A percentile compares a stretch with the other conserved stretches of the same genome.
Conservation (phyloP, 1,139 yeast genomes). For the Pichia sp. region DNA sequence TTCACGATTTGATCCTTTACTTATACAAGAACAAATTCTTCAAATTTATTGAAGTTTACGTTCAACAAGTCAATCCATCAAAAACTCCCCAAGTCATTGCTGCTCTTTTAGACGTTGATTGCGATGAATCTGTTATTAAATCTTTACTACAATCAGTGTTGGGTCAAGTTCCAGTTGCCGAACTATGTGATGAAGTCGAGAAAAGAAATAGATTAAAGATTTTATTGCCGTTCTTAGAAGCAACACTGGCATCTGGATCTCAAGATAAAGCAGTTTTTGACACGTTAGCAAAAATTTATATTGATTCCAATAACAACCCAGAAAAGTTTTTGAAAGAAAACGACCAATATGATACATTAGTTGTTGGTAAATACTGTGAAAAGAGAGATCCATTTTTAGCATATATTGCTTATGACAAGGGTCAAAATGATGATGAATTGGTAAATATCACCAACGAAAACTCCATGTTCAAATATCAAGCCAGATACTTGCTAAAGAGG, state of each 20-base stretch:
- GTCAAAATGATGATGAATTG: conserved; percentile 83
- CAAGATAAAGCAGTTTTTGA: conserved; percentile 89
- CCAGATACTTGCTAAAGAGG: conserved; percentile 81
- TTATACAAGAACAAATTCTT: conserved; percentile 91
- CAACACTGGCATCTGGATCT: conserved; percentile 79
- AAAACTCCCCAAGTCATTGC: conserved; percentile 96
- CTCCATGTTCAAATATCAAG: conserved; percentile 97
- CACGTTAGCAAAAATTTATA: conserved; percentile 94
- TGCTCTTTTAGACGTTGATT: conserved; percentile 91
- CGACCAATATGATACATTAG: conserved; percentile 77
- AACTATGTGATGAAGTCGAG: conserved; percentile 89
- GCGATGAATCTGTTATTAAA: conserved; percentile 87
- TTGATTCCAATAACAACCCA: conserved; percentile 95
- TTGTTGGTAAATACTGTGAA: conserved; percentile 97
- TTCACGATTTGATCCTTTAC: conserved; percentile 88
- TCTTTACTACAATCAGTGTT: conserved; percentile 74
- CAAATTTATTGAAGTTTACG: conserved; percentile 95
- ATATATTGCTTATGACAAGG: conserved; percentile 93
- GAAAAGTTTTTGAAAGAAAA: conserved; percentile 94
- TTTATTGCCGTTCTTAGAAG: conserved; percentile 86
- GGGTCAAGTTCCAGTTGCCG: conserved; percentile 91
- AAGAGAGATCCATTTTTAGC: conserved; percentile 98
- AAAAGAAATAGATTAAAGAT: conserved; percentile 90
- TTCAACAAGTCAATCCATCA: conserved; percentile 92
- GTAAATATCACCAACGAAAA: conserved; percentile 91